A percentile compares a stretch with the other conserved stretches of the same genome.
Conservation (phyloP, 1,139 yeast genomes). For the Kluyveromyces sp. region DNA sequence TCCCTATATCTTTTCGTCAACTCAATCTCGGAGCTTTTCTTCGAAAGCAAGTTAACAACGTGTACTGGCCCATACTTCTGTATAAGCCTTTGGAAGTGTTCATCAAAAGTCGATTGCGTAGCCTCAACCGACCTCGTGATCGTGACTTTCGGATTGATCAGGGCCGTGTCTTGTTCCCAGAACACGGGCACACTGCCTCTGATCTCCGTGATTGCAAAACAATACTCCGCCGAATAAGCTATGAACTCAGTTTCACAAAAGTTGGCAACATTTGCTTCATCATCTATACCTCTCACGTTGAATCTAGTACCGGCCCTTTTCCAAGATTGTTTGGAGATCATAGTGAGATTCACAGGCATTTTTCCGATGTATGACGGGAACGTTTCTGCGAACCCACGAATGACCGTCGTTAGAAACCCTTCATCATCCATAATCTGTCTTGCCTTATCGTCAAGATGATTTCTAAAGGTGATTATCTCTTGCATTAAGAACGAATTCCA, state of each 20-base stretch:
- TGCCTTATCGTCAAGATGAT: constrained; percentile 55
- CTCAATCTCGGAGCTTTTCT: constrained; percentile 70
- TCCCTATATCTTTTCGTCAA: constrained; percentile 61
- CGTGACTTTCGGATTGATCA: constrained; percentile 77
- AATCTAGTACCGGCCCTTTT: constrained; percentile 93
- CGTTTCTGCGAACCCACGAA: constrained; percentile 91
- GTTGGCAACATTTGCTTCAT: constrained; percentile 90
- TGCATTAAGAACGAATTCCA: constrained; percentile 93
- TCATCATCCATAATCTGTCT: constrained; percentile 60
- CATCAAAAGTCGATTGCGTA: constrained; percentile 80
- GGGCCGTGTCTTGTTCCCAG: constrained; percentile 94
- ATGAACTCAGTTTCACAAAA: constrained; percentile 93
- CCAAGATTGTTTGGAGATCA: constrained; percentile 91
- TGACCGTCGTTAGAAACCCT: constrained; percentile 81
- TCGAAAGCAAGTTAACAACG: constrained; percentile 73
- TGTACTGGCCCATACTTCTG: constrained; percentile 82
- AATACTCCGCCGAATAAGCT: constrained; percentile 47
- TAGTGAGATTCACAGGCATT: constrained; percentile 56
- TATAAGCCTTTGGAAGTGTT: constrained; percentile 65
- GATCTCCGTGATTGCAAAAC: constrained; percentile 75
- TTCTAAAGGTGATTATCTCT: constrained; percentile 68
- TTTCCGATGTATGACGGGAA: constrained; percentile 45
- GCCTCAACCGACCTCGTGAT: constrained; percentile 87
- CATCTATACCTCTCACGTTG: constrained; percentile 92
- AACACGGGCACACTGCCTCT: constrained; percentile 94